Evolutionary conservation across 2,329 filamentous ascomycete genomes (phyloP), one percentile per base, ranked within the genome.

Genomic region (Stenocarpella maydis): DNA sequence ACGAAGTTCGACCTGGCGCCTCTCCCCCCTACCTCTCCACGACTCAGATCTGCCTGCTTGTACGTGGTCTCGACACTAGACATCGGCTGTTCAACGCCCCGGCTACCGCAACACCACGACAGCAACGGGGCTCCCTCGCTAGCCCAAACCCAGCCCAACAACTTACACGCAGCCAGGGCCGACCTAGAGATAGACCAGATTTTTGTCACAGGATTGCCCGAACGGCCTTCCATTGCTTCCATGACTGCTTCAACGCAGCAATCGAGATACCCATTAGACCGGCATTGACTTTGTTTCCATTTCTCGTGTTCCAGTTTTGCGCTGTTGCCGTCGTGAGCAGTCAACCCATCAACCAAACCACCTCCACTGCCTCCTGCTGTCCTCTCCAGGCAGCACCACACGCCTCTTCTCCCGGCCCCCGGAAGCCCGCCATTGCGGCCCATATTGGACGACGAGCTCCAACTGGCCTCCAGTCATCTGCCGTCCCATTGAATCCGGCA

Each of bases 151-250:
- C 26, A 47, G 41, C 43, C 19, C 24, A n/a, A 47, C 31, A 24
- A 7, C 34, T 12, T 12, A 37, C 34, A 10, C n/a, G 34, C 37
- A 28, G 14, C n/a, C 53, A 37, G 41, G 58, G 43, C 58, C 58
- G 58, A 63, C 43, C 58, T 63, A 63, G 58, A 63, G 43, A 63
- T 63, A 63, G 58, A 63, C 41, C 58, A 63, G 58, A 49, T 49
- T 63, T 63, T 63, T 63, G 28, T 63, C 28, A 63, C 58, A 63
- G 58, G 58, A 63, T 49, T 49, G 58, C 43, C 58, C 58, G n/a
- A 49, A 63, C 58, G 64, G 41, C 31, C 65, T 69, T 37, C 50
- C 45, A 28, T 39, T 69, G 50, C 50, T 60, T 34, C 41, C 43
- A 54, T 43, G 31, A 52, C 49, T 52, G 49, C 61, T 49, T 67